A percentile compares a stretch with the other conserved stretches of the same genome.
These are phyloP conservation scores for Aquilaria yunnanensis DNA, from an alignment of 345 rosid species.

Conservation along the genomic window DNA sequence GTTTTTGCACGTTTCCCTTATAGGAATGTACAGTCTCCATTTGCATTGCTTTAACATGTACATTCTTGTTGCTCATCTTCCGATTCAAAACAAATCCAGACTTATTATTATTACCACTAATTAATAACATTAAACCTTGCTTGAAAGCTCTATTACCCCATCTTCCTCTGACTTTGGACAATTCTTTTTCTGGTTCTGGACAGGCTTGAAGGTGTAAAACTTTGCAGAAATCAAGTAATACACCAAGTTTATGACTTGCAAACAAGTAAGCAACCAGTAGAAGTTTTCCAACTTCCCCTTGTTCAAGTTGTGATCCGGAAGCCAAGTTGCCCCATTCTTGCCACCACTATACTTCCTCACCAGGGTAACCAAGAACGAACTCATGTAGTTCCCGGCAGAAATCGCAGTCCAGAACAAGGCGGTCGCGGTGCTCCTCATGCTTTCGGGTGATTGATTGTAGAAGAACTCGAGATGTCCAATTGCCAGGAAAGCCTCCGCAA, in stretches of 20 bases:
- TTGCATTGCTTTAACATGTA: too few relatives aligned
- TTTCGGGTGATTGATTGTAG: slow-evolving; percentile 50
- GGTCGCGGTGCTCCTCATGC: slow-evolving; percentile 46
- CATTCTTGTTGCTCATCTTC: too few relatives aligned
- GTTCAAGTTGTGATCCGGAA: slow-evolving; percentile 40
- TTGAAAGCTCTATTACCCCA: slow-evolving; percentile 23
- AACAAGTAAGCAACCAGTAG: slow-evolving; percentile 39
- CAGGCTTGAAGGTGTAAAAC: slow-evolving; percentile 38
- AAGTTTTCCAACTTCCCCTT: slow-evolving; percentile 43
- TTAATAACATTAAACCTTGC: slow-evolving; percentile 14
- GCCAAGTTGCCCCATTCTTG: slow-evolving; percentile 33
- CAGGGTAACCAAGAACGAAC: slow-evolving; percentile 39
- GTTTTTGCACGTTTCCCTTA: too few relatives aligned
- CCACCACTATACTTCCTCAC: slow-evolving; percentile 35
- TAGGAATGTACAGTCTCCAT: too few relatives aligned
- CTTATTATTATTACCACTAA: too few relatives aligned
- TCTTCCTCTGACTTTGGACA: slow-evolving; percentile 1
- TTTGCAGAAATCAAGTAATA: slow-evolving; percentile 39
- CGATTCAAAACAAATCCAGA: too few relatives aligned
- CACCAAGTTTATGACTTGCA: slow-evolving; percentile 32
- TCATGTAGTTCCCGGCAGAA: slow-evolving; percentile 34
- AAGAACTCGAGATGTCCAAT: slow-evolving; percentile 49
- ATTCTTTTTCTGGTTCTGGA: slow-evolving; percentile 13
- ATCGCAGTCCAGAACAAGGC: slow-evolving; percentile 40
- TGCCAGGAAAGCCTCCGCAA: slow-evolving; percentile 42